Conservation (phyloP, 1,139 yeast species). For the Wickerhamiella infanticola region DNA sequence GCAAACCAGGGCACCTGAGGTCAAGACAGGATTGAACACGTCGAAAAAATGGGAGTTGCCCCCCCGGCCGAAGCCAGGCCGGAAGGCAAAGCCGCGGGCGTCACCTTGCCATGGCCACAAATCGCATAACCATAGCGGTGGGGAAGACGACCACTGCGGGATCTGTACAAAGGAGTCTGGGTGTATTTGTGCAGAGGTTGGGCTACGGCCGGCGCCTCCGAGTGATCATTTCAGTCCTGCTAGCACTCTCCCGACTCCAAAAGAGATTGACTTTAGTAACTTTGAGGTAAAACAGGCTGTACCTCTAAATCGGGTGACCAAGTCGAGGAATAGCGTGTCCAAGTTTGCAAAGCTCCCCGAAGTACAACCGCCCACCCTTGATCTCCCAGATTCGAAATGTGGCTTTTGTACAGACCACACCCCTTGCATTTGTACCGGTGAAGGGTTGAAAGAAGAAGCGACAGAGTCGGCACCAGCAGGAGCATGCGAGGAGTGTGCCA, state of each 20-base stretch:
- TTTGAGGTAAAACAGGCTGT: slow-evolving; percentile 8
- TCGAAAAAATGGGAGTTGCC: slow-evolving; percentile 16
- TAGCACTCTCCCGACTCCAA: neutral
- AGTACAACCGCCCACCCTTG: neutral
- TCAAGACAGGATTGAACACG: neutral
- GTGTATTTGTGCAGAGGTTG: slow-evolving; percentile 22
- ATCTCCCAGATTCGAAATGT: slow-evolving; percentile 41
- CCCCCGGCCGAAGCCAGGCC: slow-evolving; percentile 18
- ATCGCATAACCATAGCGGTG: neutral
- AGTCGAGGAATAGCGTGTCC: neutral
- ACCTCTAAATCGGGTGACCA: slow-evolving; percentile 8
- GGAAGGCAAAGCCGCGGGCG: slow-evolving; percentile 15
- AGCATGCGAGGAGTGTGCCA: slow-evolving; percentile 43
- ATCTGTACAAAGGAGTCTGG: slow-evolving; percentile 19
- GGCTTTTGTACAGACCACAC: slow-evolving; percentile 86
- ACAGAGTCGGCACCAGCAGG: neutral
- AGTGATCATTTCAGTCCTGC: neutral
- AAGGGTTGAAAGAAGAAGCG: slow-evolving; percentile 23
- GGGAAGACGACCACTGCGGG: slow-evolving; percentile 17
- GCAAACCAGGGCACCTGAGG: neutral
- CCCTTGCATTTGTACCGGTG: slow-evolving; percentile 82
- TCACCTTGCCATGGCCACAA: neutral
- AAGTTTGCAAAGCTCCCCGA: neutral
- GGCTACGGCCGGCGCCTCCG: slow-evolving; percentile 6
- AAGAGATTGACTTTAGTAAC: neutral